Conservation (phyloP, 495 filamentous ascomycete species). For the Trichoderma gamsii region DNA sequence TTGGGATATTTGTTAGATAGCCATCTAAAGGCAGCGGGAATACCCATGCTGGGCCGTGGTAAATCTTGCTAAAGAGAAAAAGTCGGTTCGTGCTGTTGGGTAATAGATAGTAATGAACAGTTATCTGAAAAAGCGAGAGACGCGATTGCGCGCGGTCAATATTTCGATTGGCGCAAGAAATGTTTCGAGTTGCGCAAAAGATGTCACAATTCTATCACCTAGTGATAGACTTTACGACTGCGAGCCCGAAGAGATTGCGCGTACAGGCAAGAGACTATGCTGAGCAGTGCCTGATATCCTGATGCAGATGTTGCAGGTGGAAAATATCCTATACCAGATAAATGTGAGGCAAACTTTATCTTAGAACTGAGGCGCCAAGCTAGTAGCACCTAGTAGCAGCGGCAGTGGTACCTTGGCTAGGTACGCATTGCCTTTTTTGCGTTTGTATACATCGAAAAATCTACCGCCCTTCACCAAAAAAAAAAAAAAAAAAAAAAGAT, state of each 20-base stretch:
- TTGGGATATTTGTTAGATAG: slow-evolving; percentile 93
- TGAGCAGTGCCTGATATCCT: not conserved
- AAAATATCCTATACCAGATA: not conserved
- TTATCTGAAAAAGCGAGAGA: not conserved
- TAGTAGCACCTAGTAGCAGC: too few species aligned
- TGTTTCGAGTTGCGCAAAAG: not conserved
- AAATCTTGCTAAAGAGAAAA: not conserved
- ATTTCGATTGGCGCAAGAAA: not conserved
- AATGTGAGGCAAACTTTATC: not conserved
- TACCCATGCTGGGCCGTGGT: slow-evolving; percentile 67
- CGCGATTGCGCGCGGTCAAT: not conserved
- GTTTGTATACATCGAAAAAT: too few species aligned
- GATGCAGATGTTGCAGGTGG: not conserved
- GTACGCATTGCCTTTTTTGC: not conserved
- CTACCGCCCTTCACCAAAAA: too few species aligned
- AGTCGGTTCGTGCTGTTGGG: not conserved
- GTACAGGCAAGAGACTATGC: not conserved
- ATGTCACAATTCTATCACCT: not conserved
- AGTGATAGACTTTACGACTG: not conserved
- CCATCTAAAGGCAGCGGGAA: slow-evolving; percentile 90
- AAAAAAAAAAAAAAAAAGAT: too few species aligned
- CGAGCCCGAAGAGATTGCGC: not conserved
- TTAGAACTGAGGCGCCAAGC: too few species aligned
- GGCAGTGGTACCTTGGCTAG: not conserved
- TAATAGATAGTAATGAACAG: not conserved